These are phyloP conservation scores for Aspergillus nomiae DNA, from an alignment of 2,329 filamentous ascomycete genomes.

Conservation along the genomic window DNA sequence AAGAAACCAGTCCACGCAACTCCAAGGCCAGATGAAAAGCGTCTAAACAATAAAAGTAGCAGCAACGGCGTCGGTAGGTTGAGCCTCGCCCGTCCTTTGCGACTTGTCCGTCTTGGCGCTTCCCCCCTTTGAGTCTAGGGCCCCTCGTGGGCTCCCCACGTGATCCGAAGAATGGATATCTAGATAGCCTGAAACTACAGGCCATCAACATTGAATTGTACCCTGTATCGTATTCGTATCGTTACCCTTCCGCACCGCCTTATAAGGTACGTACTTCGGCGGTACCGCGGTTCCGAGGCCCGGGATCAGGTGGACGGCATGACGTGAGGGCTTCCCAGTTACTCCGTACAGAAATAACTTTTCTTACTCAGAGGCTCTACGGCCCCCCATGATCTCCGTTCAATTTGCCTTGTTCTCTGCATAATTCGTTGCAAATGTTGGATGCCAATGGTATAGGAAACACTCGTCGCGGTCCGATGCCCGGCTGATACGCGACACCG, in stretches of 20 bases:
- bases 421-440: background rate
- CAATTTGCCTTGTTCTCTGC: background rate
- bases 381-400: background rate
- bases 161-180: background rate
- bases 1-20: constrained; percentile 22
- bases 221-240: background rate
- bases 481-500: constrained; percentile 5
- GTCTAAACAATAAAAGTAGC: constrained; percentile 7
- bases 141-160: background rate
- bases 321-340: constrained; percentile 6
- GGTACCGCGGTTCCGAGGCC: constrained; percentile 4
- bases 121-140: constrained; percentile 11
- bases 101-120: constrained; percentile 22
- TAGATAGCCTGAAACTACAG: background rate
- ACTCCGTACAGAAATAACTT: constrained; percentile 5
- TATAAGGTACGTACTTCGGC: background rate
- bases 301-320: constrained; percentile 10
- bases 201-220: background rate
- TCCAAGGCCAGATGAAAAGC: background rate
- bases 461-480: background rate
- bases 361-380: constrained; percentile 2
- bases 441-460: background rate
- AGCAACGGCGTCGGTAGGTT: background rate
- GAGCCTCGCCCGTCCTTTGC: constrained; percentile 22
- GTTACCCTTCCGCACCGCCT: no score